Percentiles rank a stretch among this genome's conserved stretches.
phyloP scores from a whole-genome alignment of 306 rosid species.

The Castanopsis chinensis region DNA sequence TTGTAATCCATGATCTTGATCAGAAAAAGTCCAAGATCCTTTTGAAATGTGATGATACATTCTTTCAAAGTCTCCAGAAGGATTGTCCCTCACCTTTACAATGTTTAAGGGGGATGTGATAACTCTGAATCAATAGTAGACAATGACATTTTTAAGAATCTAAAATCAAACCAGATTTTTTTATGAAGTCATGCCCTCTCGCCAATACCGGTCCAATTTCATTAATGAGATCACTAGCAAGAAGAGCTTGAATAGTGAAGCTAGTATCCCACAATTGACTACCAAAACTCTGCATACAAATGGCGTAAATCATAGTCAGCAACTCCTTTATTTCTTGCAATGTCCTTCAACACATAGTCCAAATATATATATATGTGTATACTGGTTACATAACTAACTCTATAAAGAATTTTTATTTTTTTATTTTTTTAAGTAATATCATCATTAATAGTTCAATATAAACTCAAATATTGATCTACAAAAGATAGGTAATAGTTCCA shows the following conservation, averaged over 20 bases:
- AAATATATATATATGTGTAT: too few relatives aligned
- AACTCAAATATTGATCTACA: background rate
- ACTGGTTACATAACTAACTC: too few relatives aligned
- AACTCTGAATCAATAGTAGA: background rate
- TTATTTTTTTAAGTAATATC: too few relatives aligned
- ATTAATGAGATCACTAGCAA: conserved; percentile 20
- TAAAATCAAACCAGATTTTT: conserved; percentile 28
- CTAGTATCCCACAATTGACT: conserved; percentile 41
- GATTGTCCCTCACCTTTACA: conserved; percentile 54
- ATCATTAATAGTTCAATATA: too few relatives aligned
- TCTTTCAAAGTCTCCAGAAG: conserved; percentile 56
- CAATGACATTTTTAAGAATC: background rate
- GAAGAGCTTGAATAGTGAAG: conserved; percentile 27
- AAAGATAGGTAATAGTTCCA: background rate
- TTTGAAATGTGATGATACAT: conserved; percentile 78
- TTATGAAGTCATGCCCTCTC: conserved; percentile 26
- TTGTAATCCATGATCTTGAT: conserved; percentile 86
- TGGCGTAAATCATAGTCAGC: background rate
- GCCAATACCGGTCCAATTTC: conserved; percentile 21
- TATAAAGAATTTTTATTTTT: too few relatives aligned
- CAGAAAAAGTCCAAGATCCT: conserved; percentile 85
- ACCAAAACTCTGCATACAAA: conserved; percentile 49
- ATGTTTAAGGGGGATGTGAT: background rate
- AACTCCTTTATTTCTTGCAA: too few relatives aligned
- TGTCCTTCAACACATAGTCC: too few relatives aligned